A percentile compares a stretch with the other conserved stretches of the same genome.
Evolutionary conservation across 1,139 yeast genomes (phyloP).

Genomic region (Diutina ranongensis): DNA sequence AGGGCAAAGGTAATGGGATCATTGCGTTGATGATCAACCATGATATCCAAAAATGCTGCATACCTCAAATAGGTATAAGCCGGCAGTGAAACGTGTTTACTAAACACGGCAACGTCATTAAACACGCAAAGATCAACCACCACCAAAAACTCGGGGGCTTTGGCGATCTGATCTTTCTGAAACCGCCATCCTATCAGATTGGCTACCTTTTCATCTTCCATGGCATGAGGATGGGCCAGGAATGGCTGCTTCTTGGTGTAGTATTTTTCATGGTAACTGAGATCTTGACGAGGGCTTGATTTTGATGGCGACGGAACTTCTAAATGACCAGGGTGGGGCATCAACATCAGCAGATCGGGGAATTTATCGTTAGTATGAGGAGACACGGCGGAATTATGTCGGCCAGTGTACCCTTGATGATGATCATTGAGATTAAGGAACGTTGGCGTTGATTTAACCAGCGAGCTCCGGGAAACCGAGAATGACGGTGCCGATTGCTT

Average conservation of each 20-base stretch:
- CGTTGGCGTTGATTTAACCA: no score
- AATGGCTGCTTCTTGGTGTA: not conserved
- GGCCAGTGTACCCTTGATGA: no score
- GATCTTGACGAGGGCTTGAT: not conserved
- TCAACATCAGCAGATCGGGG: not conserved
- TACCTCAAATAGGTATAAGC: slow-evolving; percentile 24
- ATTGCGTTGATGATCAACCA: slow-evolving; percentile 20
- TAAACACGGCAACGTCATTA: slow-evolving; percentile 18
- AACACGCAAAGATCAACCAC: slow-evolving; percentile 16
- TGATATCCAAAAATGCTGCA: slow-evolving; percentile 22
- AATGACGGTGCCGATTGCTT: no score
- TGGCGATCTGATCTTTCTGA: not conserved
- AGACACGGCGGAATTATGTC: not conserved
- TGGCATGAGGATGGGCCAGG: not conserved
- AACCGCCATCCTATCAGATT: not conserved
- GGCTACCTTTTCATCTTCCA: not conserved
- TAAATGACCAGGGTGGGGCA: not conserved
- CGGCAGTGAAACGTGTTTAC: slow-evolving; percentile 17
- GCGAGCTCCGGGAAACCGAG: no score
- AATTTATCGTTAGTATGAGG: not conserved
- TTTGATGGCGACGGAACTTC: not conserved
- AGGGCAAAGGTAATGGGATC: slow-evolving; percentile 18
- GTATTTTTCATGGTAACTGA: not conserved
- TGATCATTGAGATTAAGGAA: no score
- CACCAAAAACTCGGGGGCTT: slow-evolving; percentile 15